These are phyloP conservation scores for Collybiopsis luxurians DNA, from an alignment of 768 basidiomycete genomes.

Conservation along the genomic window DNA sequence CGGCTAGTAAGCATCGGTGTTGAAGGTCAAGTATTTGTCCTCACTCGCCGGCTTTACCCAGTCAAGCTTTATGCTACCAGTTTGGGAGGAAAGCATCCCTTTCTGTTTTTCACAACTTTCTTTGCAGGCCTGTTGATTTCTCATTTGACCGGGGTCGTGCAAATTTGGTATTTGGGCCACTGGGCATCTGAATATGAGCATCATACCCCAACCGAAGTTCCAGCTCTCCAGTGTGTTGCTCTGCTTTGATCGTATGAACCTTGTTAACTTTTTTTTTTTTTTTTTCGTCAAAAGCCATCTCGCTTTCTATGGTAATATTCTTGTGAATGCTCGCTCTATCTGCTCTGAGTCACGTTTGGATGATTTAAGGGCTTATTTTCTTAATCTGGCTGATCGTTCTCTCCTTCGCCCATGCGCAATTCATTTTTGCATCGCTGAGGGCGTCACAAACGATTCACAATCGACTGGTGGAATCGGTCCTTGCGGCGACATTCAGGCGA, in stretches of 20 bases:
- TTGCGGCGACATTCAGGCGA: constrained; percentile 18
- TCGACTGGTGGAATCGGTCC: constrained; percentile 23
- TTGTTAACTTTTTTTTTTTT: background rate
- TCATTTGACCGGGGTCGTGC: constrained; percentile 15
- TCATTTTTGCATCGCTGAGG: constrained; percentile 23
- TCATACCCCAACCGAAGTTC: constrained; percentile 21
- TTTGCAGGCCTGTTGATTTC: constrained; percentile 10
- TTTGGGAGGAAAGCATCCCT: constrained; percentile 13
- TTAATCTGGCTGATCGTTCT: constrained; percentile 12
- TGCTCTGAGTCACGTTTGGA: too few species aligned
- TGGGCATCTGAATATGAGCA: constrained; percentile 33
- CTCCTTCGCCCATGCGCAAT: constrained; percentile 33
- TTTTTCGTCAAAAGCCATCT: background rate
- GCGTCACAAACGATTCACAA: constrained; percentile 30
- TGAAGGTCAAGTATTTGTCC: background rate
- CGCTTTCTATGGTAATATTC: background rate
- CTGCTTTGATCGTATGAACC: background rate
- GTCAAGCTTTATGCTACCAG: constrained; percentile 16
- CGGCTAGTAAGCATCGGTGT: constrained; percentile 20
- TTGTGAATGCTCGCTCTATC: background rate
- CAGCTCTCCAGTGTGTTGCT: constrained; percentile 23
- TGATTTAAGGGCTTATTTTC: constrained; percentile 14
- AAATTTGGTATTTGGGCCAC: constrained; percentile 33
- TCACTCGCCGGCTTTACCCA: background rate
- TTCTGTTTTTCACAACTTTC: constrained; percentile 12